Conservation (phyloP, 2,329 filamentous ascomycete species). For the Madurella mycetomatis region DNA sequence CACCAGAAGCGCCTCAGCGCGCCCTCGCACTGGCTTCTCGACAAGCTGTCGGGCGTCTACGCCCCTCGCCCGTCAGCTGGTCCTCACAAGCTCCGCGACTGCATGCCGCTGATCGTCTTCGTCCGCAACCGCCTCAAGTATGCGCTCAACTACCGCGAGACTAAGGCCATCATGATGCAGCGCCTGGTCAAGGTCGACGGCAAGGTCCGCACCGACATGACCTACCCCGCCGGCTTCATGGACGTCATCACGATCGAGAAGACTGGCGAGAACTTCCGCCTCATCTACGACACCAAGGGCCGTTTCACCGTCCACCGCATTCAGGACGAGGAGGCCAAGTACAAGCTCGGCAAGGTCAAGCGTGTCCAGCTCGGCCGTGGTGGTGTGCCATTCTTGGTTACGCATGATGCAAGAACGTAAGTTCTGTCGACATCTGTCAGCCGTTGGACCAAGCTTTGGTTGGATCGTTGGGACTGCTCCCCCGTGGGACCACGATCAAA, state of each 20-base stretch:
- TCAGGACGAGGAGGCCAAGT: constrained; percentile 96
- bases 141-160: constrained; percentile 97
- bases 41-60: constrained; percentile 96
- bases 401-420: constrained; percentile 99
- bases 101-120: constrained; percentile 98
- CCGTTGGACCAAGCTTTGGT: constrained; percentile 99
- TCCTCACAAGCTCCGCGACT: constrained; percentile 99
- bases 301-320: constrained; percentile 99
- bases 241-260: constrained; percentile 99
- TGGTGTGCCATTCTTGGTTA: constrained; percentile 99
- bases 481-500: constrained; percentile 20
- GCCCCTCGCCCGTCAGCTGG: constrained; percentile 68
- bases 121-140: constrained; percentile 97
- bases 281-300: constrained; percentile 99
- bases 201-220: constrained; percentile 98
- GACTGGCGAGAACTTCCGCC: constrained; percentile 99
- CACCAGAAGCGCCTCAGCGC: constrained; percentile 99
- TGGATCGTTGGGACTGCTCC: constrained; percentile 32
- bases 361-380: constrained; percentile 98
- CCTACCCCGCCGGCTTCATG: constrained; percentile 98
- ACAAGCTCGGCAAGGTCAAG: constrained; percentile 99
- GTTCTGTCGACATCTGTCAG: constrained; percentile 99
- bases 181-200: constrained; percentile 98
- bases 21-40: constrained; percentile 98
- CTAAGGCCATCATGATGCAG: constrained; percentile 98